These are phyloP conservation scores for Linum tenue DNA, from an alignment of 345 rosid species.

Conservation along the genomic window DNA sequence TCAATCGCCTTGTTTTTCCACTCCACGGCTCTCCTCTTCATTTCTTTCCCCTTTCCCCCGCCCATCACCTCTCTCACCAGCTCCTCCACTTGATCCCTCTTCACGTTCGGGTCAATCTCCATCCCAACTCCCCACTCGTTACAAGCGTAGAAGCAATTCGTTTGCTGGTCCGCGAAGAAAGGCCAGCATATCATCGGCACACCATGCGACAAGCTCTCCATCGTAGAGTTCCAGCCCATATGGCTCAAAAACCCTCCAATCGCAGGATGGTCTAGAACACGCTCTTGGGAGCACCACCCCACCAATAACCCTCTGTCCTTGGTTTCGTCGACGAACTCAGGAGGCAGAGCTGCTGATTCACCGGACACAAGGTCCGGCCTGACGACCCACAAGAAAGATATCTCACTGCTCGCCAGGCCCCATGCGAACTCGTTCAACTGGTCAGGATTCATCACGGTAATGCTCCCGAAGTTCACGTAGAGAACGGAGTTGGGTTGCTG, in stretches of 20 bases:
- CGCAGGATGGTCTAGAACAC: background rate
- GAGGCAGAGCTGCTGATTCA: background rate
- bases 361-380: background rate
- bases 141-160: background rate
- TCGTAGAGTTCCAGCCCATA: background rate
- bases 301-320: background rate
- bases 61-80: background rate
- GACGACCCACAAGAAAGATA: background rate
- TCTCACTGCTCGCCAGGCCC: background rate
- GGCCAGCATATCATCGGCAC: background rate
- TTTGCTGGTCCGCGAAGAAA: background rate
- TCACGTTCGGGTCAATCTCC: background rate
- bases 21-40: background rate
- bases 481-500: background rate
- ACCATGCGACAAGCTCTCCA: background rate
- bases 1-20: background rate
- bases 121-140: background rate
- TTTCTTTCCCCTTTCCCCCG: background rate
- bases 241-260: background rate
- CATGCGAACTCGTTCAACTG: background rate
- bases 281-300: background rate
- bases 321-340: background rate
- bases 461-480: background rate
- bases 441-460: background rate
- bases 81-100: background rate